Conservation (phyloP, 306 rosid genomes). For the Cucumis sativus region DNA sequence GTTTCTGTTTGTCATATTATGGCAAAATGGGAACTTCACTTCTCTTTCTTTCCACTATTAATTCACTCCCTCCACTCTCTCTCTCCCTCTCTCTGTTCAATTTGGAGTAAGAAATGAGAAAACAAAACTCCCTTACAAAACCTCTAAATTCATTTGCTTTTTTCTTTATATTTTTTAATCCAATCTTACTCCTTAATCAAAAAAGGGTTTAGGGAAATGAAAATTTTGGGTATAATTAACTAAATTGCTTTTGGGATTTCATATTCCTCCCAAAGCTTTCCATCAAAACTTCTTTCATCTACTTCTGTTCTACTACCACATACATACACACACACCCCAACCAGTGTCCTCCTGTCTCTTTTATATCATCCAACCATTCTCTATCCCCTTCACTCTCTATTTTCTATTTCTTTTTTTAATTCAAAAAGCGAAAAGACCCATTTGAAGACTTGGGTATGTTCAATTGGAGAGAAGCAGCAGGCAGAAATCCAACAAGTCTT, state of each 20-base stretch:
- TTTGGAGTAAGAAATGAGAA: not conserved
- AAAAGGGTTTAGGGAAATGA: not conserved
- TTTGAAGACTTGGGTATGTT: slow-evolving; percentile 13
- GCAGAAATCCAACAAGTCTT: not conserved
- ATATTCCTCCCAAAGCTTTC: not conserved
- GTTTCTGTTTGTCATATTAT: not conserved
- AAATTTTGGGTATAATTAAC: not conserved
- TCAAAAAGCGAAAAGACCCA: not conserved
- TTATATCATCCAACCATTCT: slow-evolving; percentile 5
- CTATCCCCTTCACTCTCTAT: not conserved
- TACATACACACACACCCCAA: not conserved
- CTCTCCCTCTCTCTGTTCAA: not conserved
- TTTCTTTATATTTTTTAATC: not conserved
- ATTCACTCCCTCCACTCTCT: not conserved
- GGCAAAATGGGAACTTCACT: not conserved
- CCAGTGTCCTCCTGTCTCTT: not conserved
- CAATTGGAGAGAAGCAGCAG: slow-evolving; percentile 1
- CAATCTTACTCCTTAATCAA: not conserved
- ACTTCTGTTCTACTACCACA: not conserved
- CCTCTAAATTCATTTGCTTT: not conserved
- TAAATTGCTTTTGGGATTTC: not conserved
- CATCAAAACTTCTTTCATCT: not conserved
- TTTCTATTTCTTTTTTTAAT: not conserved
- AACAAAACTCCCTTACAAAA: not conserved
- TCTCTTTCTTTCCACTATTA: not conserved